Percentiles rank a stretch among this genome's conserved stretches.
Evolutionary conservation across 2,329 filamentous ascomycete genomes (phyloP).

Genomic region (Fusarium hostae): DNA sequence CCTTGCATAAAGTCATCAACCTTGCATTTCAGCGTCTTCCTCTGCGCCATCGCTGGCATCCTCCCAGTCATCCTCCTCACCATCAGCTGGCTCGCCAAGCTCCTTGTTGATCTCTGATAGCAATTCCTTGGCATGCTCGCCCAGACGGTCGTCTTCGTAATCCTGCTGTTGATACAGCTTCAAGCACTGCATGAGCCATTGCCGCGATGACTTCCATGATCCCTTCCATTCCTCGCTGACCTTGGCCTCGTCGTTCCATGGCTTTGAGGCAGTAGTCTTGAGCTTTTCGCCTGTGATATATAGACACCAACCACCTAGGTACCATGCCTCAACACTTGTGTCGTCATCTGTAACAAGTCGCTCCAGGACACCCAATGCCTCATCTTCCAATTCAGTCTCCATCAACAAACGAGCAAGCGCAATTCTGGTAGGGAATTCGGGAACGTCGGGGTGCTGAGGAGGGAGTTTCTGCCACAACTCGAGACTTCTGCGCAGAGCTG

Average conservation of each 20-base stretch:
- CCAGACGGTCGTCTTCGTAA: slow-evolving; percentile 85
- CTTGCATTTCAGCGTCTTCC: slow-evolving; percentile 69
- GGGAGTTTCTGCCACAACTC: slow-evolving; percentile 84
- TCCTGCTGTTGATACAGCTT: slow-evolving; percentile 81
- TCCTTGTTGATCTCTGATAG: slow-evolving; percentile 71
- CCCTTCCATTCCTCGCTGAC: slow-evolving; percentile 65
- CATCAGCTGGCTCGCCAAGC: slow-evolving; percentile 68
- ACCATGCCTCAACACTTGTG: slow-evolving; percentile 94
- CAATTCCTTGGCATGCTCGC: slow-evolving; percentile 79
- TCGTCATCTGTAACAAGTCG: slow-evolving; percentile 89
- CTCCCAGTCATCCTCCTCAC: slow-evolving; percentile 66
- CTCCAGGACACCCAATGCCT: slow-evolving; percentile 87
- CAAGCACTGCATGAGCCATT: slow-evolving; percentile 85
- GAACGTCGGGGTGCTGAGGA: slow-evolving; percentile 76
- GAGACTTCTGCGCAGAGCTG: slow-evolving; percentile 82
- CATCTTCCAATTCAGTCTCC: slow-evolving; percentile 86
- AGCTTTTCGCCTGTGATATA: slow-evolving; percentile 81
- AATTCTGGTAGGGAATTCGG: slow-evolving; percentile 87
- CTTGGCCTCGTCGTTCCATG: slow-evolving; percentile 41
- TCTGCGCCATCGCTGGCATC: slow-evolving; percentile 62
- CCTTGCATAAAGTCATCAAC: slow-evolving; percentile 40
- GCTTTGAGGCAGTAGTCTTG: slow-evolving; percentile 52
- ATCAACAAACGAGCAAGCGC: slow-evolving; percentile 86
- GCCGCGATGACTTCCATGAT: slow-evolving; percentile 77
- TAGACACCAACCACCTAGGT: slow-evolving; percentile 93